phyloP scores from a whole-genome alignment of 768 basidiomycete species.

The Pisolithus microcarpus region DNA sequence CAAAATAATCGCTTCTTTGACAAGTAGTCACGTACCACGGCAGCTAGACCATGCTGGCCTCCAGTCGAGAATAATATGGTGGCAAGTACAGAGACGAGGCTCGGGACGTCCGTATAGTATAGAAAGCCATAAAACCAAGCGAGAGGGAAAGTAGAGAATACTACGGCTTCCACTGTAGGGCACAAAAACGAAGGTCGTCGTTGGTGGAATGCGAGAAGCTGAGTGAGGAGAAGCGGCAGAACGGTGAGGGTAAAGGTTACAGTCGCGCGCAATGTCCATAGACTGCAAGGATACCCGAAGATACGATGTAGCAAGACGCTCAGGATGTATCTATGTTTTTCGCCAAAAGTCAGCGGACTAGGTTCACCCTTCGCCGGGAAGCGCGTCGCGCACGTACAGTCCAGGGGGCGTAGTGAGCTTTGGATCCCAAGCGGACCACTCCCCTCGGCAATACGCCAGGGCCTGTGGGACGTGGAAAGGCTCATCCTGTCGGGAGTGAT shows the following conservation, averaged over 20 bases:
- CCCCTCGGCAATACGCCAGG: conserved; percentile 86
- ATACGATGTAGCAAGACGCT: conserved; percentile 56
- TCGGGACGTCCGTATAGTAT: conserved; percentile 90
- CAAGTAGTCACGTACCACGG: conserved; percentile 49
- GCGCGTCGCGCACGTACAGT: conserved; percentile 48
- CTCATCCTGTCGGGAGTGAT: conserved; percentile 65
- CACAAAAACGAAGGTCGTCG: conserved; percentile 51
- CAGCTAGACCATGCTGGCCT: conserved; percentile 57
- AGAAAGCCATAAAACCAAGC: conserved; percentile 89
- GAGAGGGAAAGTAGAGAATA: conserved; percentile 71
- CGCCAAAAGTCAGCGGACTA: neutral
- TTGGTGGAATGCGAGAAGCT: conserved; percentile 60
- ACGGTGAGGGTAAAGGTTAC: conserved; percentile 57
- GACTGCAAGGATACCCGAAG: conserved; percentile 68
- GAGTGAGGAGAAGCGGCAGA: conserved; percentile 59
- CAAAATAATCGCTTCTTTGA: conserved; percentile 6
- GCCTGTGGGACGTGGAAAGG: conserved; percentile 94
- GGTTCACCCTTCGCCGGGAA: neutral
- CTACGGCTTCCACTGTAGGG: conserved; percentile 54
- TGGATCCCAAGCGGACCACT: conserved; percentile 79
- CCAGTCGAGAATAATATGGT: conserved; percentile 58
- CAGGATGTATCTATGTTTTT: conserved; percentile 57
- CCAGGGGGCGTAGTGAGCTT: conserved; percentile 98
- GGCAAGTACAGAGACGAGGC: conserved; percentile 60
- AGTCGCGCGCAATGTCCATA: conserved; percentile 71